Evolutionary conservation across 169 alveolate genomes (phyloP), one percentile per base, ranked within the genome.

Genomic region (Besnoitia besnoiti): DNA sequence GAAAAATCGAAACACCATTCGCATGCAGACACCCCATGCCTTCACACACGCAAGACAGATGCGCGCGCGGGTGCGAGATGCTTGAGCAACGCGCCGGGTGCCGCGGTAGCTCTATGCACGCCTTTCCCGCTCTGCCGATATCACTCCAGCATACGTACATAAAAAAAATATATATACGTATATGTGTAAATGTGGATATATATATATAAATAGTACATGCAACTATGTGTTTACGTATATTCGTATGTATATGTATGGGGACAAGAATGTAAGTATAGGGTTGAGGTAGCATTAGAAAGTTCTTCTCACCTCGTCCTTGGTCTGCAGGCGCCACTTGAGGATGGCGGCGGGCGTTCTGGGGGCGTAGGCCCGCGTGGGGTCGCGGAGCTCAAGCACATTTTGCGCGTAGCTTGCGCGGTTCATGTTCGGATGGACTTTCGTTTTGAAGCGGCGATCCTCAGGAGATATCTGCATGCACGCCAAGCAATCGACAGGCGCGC

Each of bases 351-450:
- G 94, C 73, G 92, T 87, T 40, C 84, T 90, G 44, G 94, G 92
- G 14, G 93, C 84, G 84, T 84, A 89, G 75, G 94, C 93, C 47
- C 94, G 90, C 7, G 94, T 85, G 19, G 92, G 67, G 59, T 75
- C 88, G 16, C 95, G 80, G 67, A 94, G 93, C 82, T 94, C 94
- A 33, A 94, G 85, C 89, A 91, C 51, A 92, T 87, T 88, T 35
- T 92, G 91, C 39, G 85, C 50, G 33, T 91, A 93, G 77, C 93
- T 90, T 89, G 92, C 75, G 89, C 91, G 91, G 91, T 94, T 93
- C 73, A 94, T 82, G 67, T 94, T 94, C 30, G 95, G 95, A 47
- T 94, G 95, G 33, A 93, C 94, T 92, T 94, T 94, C 89, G 79
- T 80, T 89, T 90, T 91, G 89, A 94, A 94, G 24, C 92, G 93